phyloP scores from a whole-genome alignment of 257 asterid species.

The Nyctanthes arbortristis region DNA sequence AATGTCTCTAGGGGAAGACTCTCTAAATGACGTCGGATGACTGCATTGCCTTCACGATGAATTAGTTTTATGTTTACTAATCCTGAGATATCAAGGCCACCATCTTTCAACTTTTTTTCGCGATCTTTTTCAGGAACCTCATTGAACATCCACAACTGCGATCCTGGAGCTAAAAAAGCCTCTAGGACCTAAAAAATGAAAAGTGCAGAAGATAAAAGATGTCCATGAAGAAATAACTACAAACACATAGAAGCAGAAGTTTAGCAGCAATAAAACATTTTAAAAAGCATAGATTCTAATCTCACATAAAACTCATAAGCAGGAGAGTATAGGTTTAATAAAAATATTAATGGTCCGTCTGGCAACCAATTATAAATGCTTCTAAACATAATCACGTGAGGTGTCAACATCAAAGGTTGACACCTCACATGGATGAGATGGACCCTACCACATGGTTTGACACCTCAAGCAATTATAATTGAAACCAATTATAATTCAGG shows the following conservation, averaged over 20 bases:
- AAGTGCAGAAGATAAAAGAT: conserved; percentile 19
- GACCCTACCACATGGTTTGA: no score
- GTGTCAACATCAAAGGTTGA: no score
- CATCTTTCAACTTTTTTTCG: conserved; percentile 78
- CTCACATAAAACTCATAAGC: not conserved
- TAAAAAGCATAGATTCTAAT: not conserved
- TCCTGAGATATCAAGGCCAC: conserved; percentile 86
- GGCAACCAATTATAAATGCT: no score
- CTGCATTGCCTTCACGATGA: conserved; percentile 93
- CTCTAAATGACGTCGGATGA: conserved; percentile 90
- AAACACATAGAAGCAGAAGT: not conserved
- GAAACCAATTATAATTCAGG: no score
- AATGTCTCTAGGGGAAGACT: conserved; percentile 90
- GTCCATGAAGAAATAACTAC: conserved; percentile 4
- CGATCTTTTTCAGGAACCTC: conserved; percentile 85
- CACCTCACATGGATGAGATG: no score
- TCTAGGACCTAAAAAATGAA: conserved; percentile 63
- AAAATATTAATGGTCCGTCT: no score
- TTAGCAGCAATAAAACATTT: conserved; percentile 5
- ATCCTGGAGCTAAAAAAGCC: conserved; percentile 85
- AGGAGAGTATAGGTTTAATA: no score
- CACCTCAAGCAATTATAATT: no score
- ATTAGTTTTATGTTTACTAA: conserved; percentile 78
- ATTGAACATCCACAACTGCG: conserved; percentile 95
- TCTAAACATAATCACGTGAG: no score